These are phyloP conservation scores for Tetrahymena thermophila DNA, from an alignment of 73 alveolate species.

Conservation along the genomic window DNA sequence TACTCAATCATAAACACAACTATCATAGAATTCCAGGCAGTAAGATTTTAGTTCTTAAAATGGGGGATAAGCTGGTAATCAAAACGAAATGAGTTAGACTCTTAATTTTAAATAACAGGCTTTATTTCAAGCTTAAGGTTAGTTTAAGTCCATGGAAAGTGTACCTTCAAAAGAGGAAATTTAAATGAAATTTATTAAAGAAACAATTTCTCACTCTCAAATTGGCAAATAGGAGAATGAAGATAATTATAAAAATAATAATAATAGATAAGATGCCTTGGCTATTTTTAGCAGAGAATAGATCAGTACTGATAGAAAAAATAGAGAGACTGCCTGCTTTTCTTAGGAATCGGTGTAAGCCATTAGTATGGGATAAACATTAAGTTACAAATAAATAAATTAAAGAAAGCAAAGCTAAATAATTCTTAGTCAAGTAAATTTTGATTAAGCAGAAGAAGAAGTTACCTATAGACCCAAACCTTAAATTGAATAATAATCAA, in stretches of 20 bases:
- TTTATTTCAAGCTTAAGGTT: not conserved
- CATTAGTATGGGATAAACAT: not conserved
- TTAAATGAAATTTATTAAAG: not conserved
- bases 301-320: not conserved
- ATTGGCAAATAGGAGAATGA: not conserved
- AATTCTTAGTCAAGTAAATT: not conserved
- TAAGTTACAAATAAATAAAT: not conserved
- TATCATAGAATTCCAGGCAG: not conserved
- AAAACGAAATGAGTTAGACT: not conserved
- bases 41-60: not conserved
- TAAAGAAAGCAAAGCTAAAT: not conserved
- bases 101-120: not conserved
- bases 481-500: not conserved
- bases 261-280: not conserved
- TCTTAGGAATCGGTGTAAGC: not conserved
- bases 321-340: not conserved
- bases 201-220: not conserved
- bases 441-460: not conserved
- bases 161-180: not conserved
- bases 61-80: not conserved
- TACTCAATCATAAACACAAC: not conserved
- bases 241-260: too few species aligned
- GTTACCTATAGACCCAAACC: not conserved
- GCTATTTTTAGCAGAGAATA: not conserved
- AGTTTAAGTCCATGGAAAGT: not conserved